phyloP scores from a whole-genome alignment of 2,329 filamentous ascomycete genomes.

The Colletotrichum costaricense region DNA sequence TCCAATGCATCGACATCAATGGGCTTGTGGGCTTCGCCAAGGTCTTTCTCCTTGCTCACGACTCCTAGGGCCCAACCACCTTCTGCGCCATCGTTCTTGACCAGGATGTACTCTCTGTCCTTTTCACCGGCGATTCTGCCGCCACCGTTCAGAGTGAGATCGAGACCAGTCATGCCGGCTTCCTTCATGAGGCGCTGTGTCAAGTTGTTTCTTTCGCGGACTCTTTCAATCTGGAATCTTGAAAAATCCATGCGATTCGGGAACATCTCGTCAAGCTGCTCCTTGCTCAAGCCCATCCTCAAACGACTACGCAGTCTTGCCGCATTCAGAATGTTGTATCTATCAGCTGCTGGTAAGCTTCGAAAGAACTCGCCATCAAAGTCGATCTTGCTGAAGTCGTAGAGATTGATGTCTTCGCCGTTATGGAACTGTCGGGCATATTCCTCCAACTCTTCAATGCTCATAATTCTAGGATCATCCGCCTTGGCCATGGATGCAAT shows the following conservation, averaged over 20 bases:
- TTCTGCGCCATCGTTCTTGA: constrained; percentile 94
- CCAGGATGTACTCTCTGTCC: constrained; percentile 92
- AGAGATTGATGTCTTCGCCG: constrained; percentile 90
- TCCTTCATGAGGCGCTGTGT: constrained; percentile 96
- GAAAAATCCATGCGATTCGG: constrained; percentile 98
- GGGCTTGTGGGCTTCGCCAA: constrained; percentile 84
- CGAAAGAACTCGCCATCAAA: constrained; percentile 97
- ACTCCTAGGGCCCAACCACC: constrained; percentile 97
- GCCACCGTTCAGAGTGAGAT: constrained; percentile 71
- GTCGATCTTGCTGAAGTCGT: constrained; percentile 99
- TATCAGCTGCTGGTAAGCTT: constrained; percentile 87
- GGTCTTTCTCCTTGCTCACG: constrained; percentile 85
- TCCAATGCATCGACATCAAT: constrained; percentile 86
- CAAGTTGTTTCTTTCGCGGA: constrained; percentile 90
- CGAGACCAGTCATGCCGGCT: constrained; percentile 86
- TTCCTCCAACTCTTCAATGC: constrained; percentile 89
- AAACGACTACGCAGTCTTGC: constrained; percentile 88
- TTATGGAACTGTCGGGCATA: constrained; percentile 93
- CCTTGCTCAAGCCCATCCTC: constrained; percentile 96
- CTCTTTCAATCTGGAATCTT: constrained; percentile 94
- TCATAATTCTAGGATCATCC: constrained; percentile 97
- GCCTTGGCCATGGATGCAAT: constrained; percentile 89
- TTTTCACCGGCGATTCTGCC: constrained; percentile 84
- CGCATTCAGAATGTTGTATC: constrained; percentile 98
- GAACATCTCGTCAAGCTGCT: constrained; percentile 96